Evolutionary conservation across 2,329 filamentous ascomycete species (phyloP), one percentile per base, ranked within the genome.

Genomic region (Ophiocordyceps polyrhachis-furcata): DNA sequence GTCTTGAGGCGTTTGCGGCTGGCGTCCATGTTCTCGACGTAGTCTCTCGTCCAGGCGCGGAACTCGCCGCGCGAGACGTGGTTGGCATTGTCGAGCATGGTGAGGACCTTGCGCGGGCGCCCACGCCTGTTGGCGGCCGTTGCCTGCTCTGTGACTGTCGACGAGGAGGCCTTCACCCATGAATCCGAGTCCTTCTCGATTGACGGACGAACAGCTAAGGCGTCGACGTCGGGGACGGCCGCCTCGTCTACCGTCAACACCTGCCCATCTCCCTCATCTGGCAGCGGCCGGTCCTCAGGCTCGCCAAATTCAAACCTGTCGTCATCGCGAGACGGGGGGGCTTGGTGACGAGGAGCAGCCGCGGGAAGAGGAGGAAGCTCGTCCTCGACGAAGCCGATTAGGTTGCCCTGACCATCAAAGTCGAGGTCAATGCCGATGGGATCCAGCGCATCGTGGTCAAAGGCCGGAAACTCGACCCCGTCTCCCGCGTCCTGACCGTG

Each of bases 1-100:
- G n/a, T 38, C 35, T 17, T 38, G 4, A 40, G 53, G 45, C 46
- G 48, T 44, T 59, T 60, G 45, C 48, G 55, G 37, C 49, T 50
- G 17, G 51, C 56, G 25, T 59, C 52, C 74, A 84, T 87, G 50
- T 78, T 80, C 12, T 57, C 49, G 8, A 65, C 47, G 46, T 74
- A 74, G 38, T 67, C 53, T 1, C 50, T 45, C 44, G 58, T 54
- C 70, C 69, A 73, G 5, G 49, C 45, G 45, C 58, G 61, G 42
- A 69, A 54, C 44, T 62, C 58, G 13, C 49, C 52, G 46, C 59
- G 52, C 11, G 62, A 52, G 11, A 73, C 25, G 17, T 58, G 56
- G 15, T 61, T 61, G 46, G 43, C 47, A 12, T 49, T 17, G 42
- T 66, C 63, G 6, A 62, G 13, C 53, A 63, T 56, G 14, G 41